Percentiles rank a stretch among this genome's conserved stretches.
phyloP scores from a whole-genome alignment of 306 rosid genomes.

The Ochetophila trinervis region DNA sequence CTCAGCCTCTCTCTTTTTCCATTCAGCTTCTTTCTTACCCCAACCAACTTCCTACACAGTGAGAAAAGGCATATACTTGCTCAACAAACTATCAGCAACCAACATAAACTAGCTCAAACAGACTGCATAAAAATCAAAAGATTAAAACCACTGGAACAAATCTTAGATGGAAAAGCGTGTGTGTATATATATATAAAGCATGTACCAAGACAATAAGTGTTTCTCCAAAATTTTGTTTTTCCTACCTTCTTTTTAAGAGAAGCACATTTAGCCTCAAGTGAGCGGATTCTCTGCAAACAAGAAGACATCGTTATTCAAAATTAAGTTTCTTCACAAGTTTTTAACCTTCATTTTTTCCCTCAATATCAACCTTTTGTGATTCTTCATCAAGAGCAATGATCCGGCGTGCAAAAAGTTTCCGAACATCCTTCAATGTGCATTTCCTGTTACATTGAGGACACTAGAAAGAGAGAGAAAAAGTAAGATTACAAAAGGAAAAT shows the following conservation, averaged over 20 bases:
- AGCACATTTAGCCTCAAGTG: conserved; percentile 68
- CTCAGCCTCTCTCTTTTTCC: conserved; percentile 58
- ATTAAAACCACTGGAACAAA: background rate
- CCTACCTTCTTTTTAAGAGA: conserved; percentile 66
- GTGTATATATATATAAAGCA: background rate
- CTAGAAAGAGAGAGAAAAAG: conserved; percentile 27
- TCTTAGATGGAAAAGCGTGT: background rate
- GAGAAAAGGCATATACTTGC: conserved; percentile 4
- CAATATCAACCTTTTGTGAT: conserved; percentile 60
- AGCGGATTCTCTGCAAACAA: conserved; percentile 55
- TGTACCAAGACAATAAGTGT: background rate
- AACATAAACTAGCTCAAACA: no score
- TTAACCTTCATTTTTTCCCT: background rate
- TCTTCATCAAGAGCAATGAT: conserved; percentile 62
- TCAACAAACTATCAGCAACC: background rate
- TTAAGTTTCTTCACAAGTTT: conserved; percentile 6
- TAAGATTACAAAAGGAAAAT: background rate
- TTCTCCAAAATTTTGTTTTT: background rate
- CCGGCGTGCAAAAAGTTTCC: conserved; percentile 67
- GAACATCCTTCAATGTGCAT: conserved; percentile 67
- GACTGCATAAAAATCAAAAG: no score
- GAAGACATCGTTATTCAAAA: conserved; percentile 13
- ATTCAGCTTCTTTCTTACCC: conserved; percentile 43
- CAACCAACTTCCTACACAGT: background rate
- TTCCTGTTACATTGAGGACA: conserved; percentile 85